phyloP scores from a whole-genome alignment of 2,329 filamentous ascomycete species.

The Uncinocarpus reesii region DNA sequence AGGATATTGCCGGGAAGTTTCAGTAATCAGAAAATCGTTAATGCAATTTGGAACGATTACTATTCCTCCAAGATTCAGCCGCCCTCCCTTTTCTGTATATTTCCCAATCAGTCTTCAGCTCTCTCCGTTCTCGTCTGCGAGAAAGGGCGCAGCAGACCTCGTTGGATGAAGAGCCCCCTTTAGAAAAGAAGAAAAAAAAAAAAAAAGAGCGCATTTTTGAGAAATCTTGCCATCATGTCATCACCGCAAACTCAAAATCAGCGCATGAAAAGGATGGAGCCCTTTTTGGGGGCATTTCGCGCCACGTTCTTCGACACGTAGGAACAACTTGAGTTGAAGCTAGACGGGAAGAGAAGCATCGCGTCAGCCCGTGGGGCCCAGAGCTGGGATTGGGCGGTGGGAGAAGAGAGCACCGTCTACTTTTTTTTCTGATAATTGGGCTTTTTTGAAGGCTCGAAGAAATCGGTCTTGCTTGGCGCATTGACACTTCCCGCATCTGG shows the following conservation, averaged over 20 bases:
- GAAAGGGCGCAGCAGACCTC: no score
- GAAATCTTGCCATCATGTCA: not conserved
- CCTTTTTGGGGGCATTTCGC: no score
- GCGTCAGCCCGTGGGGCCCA: not conserved
- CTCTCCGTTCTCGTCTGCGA: not conserved
- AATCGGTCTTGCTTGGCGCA: not conserved
- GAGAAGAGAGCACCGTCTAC: not conserved
- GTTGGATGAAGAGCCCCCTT: no score
- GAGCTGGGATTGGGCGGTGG: not conserved
- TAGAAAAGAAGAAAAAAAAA: not conserved
- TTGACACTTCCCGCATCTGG: not conserved
- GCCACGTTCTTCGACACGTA: no score
- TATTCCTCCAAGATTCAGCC: not conserved
- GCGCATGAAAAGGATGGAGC: no score
- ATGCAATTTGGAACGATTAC: conserved; percentile 6
- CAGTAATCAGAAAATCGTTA: not conserved
- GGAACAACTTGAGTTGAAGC: no score
- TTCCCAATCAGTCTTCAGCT: not conserved
- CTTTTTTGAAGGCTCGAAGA: not conserved
- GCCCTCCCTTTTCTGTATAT: not conserved
- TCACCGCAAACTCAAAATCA: not conserved
- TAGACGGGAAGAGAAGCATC: not conserved
- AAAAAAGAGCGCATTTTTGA: conserved; percentile 5
- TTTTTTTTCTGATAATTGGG: not conserved
- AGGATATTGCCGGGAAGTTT: conserved; percentile 5